These are phyloP conservation scores for Anisodus tanguticus DNA, from an alignment of 257 asterid species.

Conservation along the genomic window DNA sequence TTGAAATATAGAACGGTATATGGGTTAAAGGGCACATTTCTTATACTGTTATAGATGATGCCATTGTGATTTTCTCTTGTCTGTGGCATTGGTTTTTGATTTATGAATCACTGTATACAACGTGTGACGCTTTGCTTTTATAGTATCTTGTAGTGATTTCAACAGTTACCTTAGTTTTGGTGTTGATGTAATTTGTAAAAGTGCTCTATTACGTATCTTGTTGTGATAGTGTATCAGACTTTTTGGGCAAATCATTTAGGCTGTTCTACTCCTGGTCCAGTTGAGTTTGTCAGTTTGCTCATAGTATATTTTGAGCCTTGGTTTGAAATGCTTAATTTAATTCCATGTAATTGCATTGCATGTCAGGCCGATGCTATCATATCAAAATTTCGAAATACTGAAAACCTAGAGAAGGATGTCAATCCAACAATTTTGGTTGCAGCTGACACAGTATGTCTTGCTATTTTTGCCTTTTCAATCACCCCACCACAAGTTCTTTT, in stretches of 20 bases:
- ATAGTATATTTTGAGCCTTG: not conserved
- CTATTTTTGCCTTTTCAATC: conserved; percentile 25
- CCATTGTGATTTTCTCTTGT: conserved; percentile 4
- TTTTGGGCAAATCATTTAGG: not conserved
- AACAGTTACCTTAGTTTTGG: not conserved
- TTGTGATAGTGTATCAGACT: not conserved
- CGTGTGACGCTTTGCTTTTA: not conserved
- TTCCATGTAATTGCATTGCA: conserved; percentile 39
- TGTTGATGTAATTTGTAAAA: not conserved
- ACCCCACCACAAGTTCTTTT: not conserved
- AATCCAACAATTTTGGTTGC: conserved; percentile 64
- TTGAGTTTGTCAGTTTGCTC: conserved; percentile 17
- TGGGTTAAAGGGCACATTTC: not conserved
- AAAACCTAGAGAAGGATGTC: conserved; percentile 56
- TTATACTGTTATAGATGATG: not conserved
- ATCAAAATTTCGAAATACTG: conserved; percentile 50
- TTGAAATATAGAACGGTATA: not conserved
- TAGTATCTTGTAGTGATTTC: not conserved
- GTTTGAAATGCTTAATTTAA: conserved; percentile 31
- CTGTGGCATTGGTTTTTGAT: not conserved
- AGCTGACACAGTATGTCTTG: conserved; percentile 85
- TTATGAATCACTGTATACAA: not conserved
- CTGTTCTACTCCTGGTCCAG: conserved; percentile 14
- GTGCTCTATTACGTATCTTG: not conserved
- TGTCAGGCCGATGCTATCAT: conserved; percentile 84